These are phyloP conservation scores for Talaromyces liani DNA, from an alignment of 495 filamentous ascomycete species.

Conservation along the genomic window DNA sequence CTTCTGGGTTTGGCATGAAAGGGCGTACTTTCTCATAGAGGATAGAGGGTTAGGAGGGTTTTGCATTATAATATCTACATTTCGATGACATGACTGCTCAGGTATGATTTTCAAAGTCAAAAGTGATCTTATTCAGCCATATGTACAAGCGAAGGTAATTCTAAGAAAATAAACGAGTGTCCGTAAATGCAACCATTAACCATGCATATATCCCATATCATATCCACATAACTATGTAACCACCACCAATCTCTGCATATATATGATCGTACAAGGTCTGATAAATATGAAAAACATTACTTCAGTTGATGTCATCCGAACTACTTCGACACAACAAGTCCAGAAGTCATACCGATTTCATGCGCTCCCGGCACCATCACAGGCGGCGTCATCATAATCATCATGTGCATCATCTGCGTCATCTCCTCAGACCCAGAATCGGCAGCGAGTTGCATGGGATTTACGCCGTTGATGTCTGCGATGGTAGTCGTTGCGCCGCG, in stretches of 20 bases:
- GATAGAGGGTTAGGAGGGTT: not conserved
- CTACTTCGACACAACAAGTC: not conserved
- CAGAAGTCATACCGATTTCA: not conserved
- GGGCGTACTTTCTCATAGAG: not conserved
- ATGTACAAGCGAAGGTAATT: not conserved
- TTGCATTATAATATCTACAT: not conserved
- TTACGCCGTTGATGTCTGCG: not conserved
- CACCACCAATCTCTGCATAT: not conserved
- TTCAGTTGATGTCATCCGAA: not conserved
- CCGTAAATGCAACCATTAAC: constrained; percentile 1
- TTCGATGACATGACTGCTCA: not conserved
- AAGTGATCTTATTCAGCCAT: not conserved
- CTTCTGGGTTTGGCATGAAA: not conserved
- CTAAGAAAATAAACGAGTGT: constrained; percentile 1
- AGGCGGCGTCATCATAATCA: constrained; percentile 15
- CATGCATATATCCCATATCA: constrained; percentile 1
- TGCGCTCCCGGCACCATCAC: not conserved
- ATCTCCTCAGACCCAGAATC: not conserved
- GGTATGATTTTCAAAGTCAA: not conserved
- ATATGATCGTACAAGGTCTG: not conserved
- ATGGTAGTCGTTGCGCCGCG: not conserved
- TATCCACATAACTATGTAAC: not conserved
- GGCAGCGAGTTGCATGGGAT: not conserved
- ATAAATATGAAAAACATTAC: no score
- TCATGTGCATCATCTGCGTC: constrained; percentile 14